Percentiles rank a stretch among this genome's conserved stretches.
phyloP scores from a whole-genome alignment of 208 protist genomes.

The Acanthamoeba polyphaga region DNA sequence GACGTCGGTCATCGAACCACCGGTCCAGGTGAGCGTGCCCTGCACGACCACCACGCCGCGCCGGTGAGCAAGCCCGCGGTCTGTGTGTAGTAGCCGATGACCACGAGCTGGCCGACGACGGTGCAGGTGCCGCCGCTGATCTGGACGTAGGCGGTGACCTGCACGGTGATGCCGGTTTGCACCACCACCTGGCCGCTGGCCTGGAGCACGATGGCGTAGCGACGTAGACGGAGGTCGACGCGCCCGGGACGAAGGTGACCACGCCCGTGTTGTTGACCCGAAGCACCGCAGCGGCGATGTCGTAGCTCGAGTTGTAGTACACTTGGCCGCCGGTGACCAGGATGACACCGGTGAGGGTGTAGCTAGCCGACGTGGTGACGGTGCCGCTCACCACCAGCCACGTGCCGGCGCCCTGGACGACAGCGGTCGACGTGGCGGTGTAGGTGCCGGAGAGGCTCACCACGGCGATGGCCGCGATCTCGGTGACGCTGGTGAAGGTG shows the following conservation, averaged over 20 bases:
- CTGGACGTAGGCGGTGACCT: not conserved
- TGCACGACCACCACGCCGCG: conserved; percentile 32
- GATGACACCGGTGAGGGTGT: not conserved
- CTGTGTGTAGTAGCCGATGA: conserved; percentile 12
- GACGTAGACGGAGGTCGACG: not conserved
- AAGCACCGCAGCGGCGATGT: not conserved
- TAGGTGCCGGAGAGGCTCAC: conserved; percentile 53
- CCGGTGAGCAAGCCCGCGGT: conserved; percentile 53
- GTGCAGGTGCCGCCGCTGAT: conserved; percentile 55
- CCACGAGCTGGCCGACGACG: conserved; percentile 10
- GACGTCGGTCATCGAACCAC: conserved; percentile 30
- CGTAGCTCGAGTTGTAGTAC: conserved; percentile 11
- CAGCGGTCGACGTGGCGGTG: not conserved
- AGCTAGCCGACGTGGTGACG: conserved; percentile 27
- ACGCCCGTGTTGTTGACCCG: not conserved
- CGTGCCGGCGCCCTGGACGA: not conserved
- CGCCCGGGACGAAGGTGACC: conserved; percentile 22
- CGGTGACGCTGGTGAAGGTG: conserved; percentile 3
- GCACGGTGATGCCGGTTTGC: not conserved
- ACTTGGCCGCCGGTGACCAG: not conserved
- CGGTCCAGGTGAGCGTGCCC: conserved; percentile 57
- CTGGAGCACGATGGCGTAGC: conserved; percentile 8
- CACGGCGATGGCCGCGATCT: not conserved
- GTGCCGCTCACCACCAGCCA: conserved; percentile 45
- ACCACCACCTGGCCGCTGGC: conserved; percentile 17